phyloP scores from a whole-genome alignment of 2,329 filamentous ascomycete genomes.

The Xylaria sp. region DNA sequence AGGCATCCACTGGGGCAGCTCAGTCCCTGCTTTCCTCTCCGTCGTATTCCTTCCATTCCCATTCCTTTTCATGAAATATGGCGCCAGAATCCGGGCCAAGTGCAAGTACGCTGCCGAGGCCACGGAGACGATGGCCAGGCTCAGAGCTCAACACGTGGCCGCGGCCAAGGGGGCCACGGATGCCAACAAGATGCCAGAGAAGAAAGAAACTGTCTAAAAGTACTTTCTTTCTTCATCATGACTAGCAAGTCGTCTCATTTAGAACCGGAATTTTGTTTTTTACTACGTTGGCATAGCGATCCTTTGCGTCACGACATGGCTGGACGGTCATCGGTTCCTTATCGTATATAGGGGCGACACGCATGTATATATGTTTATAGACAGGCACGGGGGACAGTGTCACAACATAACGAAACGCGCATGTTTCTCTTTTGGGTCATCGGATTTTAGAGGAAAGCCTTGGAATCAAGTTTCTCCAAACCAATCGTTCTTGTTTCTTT shows the following conservation, averaged over 20 bases:
- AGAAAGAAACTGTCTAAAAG: constrained; percentile 20
- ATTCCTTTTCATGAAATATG: constrained; percentile 78
- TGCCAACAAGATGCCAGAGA: constrained; percentile 13
- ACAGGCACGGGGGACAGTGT: not conserved
- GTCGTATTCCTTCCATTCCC: constrained; percentile 75
- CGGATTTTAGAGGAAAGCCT: constrained; percentile 10
- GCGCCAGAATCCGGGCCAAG: constrained; percentile 63
- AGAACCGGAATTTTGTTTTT: constrained; percentile 1
- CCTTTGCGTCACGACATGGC: constrained; percentile 21
- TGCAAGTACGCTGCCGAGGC: constrained; percentile 75
- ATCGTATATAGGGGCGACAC: constrained; percentile 4
- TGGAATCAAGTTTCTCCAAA: constrained; percentile 16
- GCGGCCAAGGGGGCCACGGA: constrained; percentile 8
- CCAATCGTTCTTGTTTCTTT: constrained; percentile 4
- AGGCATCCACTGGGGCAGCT: constrained; percentile 78
- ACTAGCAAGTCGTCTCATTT: constrained; percentile 16
- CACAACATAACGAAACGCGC: constrained; percentile 21
- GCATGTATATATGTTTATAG: constrained; percentile 22
- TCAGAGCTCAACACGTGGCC: constrained; percentile 23
- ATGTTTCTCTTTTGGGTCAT: constrained; percentile 13
- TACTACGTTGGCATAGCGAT: constrained; percentile 23
- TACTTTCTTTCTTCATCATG: constrained; percentile 3
- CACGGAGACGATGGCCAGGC: constrained; percentile 50
- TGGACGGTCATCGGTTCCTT: constrained; percentile 12
- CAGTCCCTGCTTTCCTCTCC: constrained; percentile 75